Conservation (phyloP, 345 rosid species). For the Syzygium aromaticum region DNA sequence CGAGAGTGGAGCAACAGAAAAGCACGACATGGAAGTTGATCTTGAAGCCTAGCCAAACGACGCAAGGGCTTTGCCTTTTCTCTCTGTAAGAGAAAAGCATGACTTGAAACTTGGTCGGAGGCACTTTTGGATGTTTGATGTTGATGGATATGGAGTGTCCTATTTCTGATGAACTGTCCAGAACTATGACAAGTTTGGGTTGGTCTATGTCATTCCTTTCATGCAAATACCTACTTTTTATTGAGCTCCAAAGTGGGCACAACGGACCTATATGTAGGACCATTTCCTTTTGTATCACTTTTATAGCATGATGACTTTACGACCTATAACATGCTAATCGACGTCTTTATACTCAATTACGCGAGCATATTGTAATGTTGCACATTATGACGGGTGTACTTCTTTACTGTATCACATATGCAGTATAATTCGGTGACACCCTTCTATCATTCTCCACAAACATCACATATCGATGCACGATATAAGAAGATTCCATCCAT, state of each 20-base stretch:
- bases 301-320: background rate
- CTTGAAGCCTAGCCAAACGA: background rate
- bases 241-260: background rate
- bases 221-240: too few relatives aligned
- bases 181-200: background rate
- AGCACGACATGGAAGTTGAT: background rate
- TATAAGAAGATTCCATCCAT: background rate
- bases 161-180: background rate
- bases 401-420: fast-evolving
- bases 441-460: background rate
- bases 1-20: background rate
- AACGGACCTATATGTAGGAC: background rate
- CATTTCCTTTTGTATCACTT: background rate
- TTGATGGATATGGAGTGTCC: background rate
- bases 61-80: background rate
- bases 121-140: background rate
- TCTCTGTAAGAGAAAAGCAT: background rate
- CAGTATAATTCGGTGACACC: fast-evolving
- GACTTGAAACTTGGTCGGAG: background rate
- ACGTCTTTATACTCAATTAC: background rate
- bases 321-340: too few relatives aligned
- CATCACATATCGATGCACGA: fast-evolving
- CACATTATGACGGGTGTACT: background rate
- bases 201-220: background rate
- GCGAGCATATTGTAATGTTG: background rate